These are phyloP conservation scores for Boletus vermiculosoides DNA, from an alignment of 768 basidiomycete species.

Conservation along the genomic window DNA sequence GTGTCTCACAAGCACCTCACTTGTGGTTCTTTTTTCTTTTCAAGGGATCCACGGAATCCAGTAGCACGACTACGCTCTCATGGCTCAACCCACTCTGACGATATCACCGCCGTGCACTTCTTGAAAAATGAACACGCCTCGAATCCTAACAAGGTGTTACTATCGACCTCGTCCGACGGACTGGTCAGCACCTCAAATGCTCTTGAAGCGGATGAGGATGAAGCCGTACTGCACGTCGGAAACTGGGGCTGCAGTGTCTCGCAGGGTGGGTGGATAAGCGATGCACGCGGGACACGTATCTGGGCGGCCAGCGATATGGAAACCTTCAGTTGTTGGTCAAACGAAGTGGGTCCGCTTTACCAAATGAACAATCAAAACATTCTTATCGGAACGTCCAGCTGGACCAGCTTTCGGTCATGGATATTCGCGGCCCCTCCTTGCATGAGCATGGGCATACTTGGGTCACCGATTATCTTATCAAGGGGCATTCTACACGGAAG, in stretches of 20 bases:
- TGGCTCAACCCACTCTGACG: slow-evolving; percentile 88
- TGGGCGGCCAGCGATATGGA: slow-evolving; percentile 97
- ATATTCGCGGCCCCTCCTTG: slow-evolving; percentile 65
- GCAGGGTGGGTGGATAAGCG: slow-evolving; percentile 66
- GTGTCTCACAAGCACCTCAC: slow-evolving; percentile 1
- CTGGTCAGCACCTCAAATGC: slow-evolving; percentile 70
- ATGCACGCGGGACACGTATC: slow-evolving; percentile 39
- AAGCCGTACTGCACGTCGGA: slow-evolving; percentile 76
- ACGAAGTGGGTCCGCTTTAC: slow-evolving; percentile 46
- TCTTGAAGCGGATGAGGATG: slow-evolving; percentile 83
- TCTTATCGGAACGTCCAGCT: slow-evolving; percentile 43
- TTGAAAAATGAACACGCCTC: slow-evolving; percentile 29
- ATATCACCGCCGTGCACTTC: slow-evolving; percentile 78
- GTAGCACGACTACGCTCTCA: slow-evolving; percentile 70
- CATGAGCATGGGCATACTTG: slow-evolving; percentile 58
- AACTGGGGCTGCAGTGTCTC: slow-evolving; percentile 84
- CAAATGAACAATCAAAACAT: neutral
- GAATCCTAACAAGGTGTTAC: slow-evolving; percentile 44
- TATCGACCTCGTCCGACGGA: slow-evolving; percentile 88
- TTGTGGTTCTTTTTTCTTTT: neutral
- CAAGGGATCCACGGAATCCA: slow-evolving; percentile 85
- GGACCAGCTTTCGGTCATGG: slow-evolving; percentile 52
- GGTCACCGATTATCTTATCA: slow-evolving; percentile 79
- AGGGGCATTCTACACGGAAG: slow-evolving; percentile 38
- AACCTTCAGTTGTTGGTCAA: slow-evolving; percentile 82